Conservation (phyloP, 2,329 filamentous ascomycete species). For the Cadophora gregata region DNA sequence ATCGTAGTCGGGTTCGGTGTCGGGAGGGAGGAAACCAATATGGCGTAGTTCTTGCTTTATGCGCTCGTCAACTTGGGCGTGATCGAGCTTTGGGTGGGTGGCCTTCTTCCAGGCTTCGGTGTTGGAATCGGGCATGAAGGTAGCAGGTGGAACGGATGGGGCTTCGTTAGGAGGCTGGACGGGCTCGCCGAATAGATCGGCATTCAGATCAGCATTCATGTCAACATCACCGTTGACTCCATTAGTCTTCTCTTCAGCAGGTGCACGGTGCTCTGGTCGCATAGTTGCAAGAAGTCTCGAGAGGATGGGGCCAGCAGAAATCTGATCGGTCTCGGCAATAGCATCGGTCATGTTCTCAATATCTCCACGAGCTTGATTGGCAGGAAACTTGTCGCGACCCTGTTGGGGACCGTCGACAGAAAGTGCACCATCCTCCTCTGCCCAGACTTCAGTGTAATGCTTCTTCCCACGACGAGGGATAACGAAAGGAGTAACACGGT, state of each 20-base stretch:
- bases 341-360: conserved; percentile 89
- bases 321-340: conserved; percentile 83
- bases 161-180: conserved; percentile 35
- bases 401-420: conserved; percentile 70
- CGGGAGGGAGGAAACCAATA: conserved; percentile 81
- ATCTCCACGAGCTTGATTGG: conserved; percentile 82
- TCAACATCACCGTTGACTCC: conserved; percentile 58
- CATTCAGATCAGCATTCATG: conserved; percentile 53
- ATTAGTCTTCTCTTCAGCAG: conserved; percentile 62
- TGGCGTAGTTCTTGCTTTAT: conserved; percentile 89
- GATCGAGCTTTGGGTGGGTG: conserved; percentile 78
- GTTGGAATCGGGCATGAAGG: conserved; percentile 79
- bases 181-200: conserved; percentile 43
- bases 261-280: conserved; percentile 72
- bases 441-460: conserved; percentile 90
- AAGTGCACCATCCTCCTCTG: conserved; percentile 87
- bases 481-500: conserved; percentile 81
- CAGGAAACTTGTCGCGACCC: conserved; percentile 68
- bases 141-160: conserved; percentile 65
- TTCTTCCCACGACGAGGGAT: conserved; percentile 85
- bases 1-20: conserved; percentile 78
- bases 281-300: conserved; percentile 81
- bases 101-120: conserved; percentile 81
- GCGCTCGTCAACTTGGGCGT: conserved; percentile 85
- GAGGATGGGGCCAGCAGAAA: conserved; percentile 87